Evolutionary conservation across 768 basidiomycete species (phyloP).

Genomic region (Sporobolomyces roseus): DNA sequence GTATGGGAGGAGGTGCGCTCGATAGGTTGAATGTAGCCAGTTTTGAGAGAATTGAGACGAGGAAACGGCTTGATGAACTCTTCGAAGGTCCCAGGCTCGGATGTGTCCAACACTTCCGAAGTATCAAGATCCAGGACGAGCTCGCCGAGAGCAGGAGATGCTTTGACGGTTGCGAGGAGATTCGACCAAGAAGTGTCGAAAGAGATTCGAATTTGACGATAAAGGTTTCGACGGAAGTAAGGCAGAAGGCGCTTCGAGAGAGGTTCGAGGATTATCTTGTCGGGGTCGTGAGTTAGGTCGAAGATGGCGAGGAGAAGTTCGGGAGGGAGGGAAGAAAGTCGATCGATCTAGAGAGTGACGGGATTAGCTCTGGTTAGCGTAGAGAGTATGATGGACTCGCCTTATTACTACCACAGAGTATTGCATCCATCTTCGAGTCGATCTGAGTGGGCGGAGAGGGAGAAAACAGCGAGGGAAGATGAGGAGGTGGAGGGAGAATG

Average conservation of each 20-base stretch:
- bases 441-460: too few species aligned
- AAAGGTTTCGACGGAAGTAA: not conserved
- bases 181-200: not conserved
- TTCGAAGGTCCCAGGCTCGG: too few species aligned
- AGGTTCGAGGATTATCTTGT: not conserved
- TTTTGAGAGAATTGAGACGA: not conserved
- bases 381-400: too few species aligned
- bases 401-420: too few species aligned
- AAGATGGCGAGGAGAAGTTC: not conserved
- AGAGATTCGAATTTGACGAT: not conserved
- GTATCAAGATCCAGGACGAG: not conserved
- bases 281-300: not conserved
- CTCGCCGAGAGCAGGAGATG: not conserved
- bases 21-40: too few species aligned
- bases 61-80: too few species aligned
- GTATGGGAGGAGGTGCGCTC: too few species aligned
- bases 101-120: too few species aligned
- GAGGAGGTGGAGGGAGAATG: too few species aligned
- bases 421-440: too few species aligned
- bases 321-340: not conserved
- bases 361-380: not conserved
- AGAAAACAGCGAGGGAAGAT: too few species aligned
- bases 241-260: not conserved
- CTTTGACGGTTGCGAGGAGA: not conserved
- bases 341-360: not conserved